Percentiles rank a stretch among this genome's conserved stretches.
Evolutionary conservation across 768 basidiomycete species (phyloP).

Genomic region (Paxillus ammoniavirescens): DNA sequence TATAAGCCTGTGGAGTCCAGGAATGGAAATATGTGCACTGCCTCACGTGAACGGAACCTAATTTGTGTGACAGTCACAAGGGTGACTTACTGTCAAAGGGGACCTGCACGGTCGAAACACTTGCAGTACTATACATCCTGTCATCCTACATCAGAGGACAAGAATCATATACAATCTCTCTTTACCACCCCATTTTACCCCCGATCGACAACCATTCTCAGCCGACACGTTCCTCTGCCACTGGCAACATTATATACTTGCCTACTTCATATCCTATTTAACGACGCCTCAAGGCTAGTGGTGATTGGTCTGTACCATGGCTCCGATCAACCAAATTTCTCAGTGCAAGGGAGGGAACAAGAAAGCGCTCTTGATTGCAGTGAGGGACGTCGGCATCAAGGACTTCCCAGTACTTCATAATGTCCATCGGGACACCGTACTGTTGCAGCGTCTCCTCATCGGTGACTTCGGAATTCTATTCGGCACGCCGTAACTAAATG

Average conservation of each 20-base stretch:
- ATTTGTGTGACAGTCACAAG: no score
- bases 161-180: neutral
- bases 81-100: no score
- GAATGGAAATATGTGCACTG: no score
- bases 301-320: constrained; percentile 2
- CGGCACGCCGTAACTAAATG: neutral
- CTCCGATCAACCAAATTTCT: neutral
- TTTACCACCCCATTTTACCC: neutral
- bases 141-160: no score
- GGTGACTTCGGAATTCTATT: no score
- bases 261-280: constrained; percentile 10
- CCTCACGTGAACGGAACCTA: no score
- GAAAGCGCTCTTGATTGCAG: constrained; percentile 25
- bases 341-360: constrained; percentile 1
- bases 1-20: no score
- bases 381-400: constrained; percentile 2
- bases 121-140: no score
- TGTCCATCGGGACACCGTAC: constrained; percentile 15
- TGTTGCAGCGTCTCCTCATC: constrained; percentile 17
- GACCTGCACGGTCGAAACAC: no score
- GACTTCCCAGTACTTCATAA: constrained; percentile 1
- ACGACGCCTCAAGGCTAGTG: neutral
- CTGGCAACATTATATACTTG: no score
- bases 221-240: neutral
- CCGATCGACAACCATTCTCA: neutral